These are phyloP conservation scores for Colletotrichum coccodes DNA, from an alignment of 2,329 filamentous ascomycete species.

Conservation along the genomic window DNA sequence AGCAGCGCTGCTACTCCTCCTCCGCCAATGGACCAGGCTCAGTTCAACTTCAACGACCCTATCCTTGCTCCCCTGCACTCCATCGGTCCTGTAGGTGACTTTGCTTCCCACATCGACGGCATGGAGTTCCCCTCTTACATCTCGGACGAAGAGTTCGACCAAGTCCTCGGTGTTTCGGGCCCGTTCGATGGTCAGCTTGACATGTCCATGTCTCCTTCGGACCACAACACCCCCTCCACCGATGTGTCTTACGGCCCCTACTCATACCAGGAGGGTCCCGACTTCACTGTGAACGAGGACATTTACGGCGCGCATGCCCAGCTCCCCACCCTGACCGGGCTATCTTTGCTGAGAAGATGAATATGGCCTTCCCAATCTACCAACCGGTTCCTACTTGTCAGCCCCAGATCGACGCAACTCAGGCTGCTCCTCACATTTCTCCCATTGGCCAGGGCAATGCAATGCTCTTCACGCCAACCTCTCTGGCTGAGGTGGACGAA, in stretches of 20 bases:
- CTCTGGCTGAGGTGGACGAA: constrained; percentile 71
- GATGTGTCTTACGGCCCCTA: constrained; percentile 57
- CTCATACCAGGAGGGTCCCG: constrained; percentile 66
- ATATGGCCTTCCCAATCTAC: constrained; percentile 24
- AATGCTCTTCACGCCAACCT: constrained; percentile 76
- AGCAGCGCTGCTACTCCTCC: constrained; percentile 68
- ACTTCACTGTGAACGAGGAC: constrained; percentile 72
- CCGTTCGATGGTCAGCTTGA: constrained; percentile 43
- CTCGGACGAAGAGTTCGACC: constrained; percentile 56
- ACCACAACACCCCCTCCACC: constrained; percentile 62
- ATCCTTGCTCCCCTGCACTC: constrained; percentile 18
- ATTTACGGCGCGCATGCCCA: constrained; percentile 69
- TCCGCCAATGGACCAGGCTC: constrained; percentile 51
- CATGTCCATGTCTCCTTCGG: constrained; percentile 55
- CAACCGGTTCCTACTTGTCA: constrained; percentile 49
- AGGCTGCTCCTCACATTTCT: constrained; percentile 67
- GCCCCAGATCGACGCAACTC: constrained; percentile 42
- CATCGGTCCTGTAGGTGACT: constrained; percentile 36
- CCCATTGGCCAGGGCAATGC: constrained; percentile 74
- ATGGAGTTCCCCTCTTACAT: constrained; percentile 62
- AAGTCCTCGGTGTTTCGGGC: constrained; percentile 41
- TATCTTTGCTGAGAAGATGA: constrained; percentile 33
- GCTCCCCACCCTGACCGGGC: constrained; percentile 59
- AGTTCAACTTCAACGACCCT: constrained; percentile 35
- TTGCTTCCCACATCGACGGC: constrained; percentile 39